Base-by-base conservation (phyloP, 106 monocot genomes). In the Ottelia alismoides region DNA sequence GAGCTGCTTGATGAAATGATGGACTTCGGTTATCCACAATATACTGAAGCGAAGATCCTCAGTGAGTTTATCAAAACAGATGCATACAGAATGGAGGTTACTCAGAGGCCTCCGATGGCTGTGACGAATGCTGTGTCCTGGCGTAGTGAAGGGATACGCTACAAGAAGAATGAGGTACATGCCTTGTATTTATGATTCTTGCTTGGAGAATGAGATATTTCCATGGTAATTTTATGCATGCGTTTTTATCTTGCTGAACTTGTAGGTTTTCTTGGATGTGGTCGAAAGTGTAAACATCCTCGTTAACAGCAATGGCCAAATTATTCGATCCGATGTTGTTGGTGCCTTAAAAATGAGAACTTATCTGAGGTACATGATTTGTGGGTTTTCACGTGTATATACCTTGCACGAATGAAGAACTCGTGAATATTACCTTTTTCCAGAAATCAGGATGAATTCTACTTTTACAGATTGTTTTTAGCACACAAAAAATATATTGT, bases 221-320 rank as follows among this genome's bases (percentile, higher is more conserved):
- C 56, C 1, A 2, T 45, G 27, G n/a, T 28, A 2, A 12, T 16
- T 32, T 32, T 2, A 35, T 28, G 45, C 0, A 48, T 50, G 18
- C 45, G 1, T 60, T 47, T 53, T 3, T 23, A 27, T 28, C 29
- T 61, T 46, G 20, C 7, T 27, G 23, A 27, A 21, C 28, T 0
- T 45, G 7, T 49, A 96, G 94, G 94, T 96, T 0, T 96, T 96
- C 71, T 72, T 96, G 81, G 88, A 96, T 70, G 94, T 96, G 25
- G 94, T 96, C 21, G 94, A 96, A 63, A 96, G 94, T 67, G 88
- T 96, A 45, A 96, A 88, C 75, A 96, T 96, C 58, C 94, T 88
- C 61, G 94, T 96, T 25, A 96, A 96, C 63, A 96, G 81, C 71
- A 96, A 96, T 79, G 94, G 94, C 0, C 94, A 96, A 56, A 96